Percentiles rank a stretch among this genome's conserved stretches.
These are phyloP conservation scores for Trametes versicolor DNA, from an alignment of 1,284 basidiomycete genomes.

Conservation along the genomic window DNA sequence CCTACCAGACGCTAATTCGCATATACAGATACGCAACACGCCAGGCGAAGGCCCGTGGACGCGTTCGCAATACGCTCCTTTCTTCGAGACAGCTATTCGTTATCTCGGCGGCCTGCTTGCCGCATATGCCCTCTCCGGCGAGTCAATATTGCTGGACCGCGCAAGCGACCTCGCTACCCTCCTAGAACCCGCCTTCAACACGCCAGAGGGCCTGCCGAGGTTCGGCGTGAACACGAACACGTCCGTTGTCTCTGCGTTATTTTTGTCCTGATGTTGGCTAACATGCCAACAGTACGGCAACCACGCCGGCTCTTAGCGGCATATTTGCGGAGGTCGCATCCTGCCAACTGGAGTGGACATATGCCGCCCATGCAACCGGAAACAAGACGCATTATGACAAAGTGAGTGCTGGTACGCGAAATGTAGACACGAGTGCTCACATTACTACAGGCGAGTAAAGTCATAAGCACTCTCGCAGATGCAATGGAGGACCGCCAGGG, in stretches of 20 bases:
- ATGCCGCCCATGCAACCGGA: slow-evolving; percentile 70
- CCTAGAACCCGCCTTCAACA: slow-evolving; percentile 63
- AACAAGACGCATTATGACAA: slow-evolving; percentile 58
- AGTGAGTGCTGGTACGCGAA: slow-evolving; percentile 43
- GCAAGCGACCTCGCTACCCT: slow-evolving; percentile 61
- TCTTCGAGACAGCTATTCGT: slow-evolving; percentile 82
- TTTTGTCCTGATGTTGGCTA: neutral
- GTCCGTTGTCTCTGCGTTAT: slow-evolving; percentile 39
- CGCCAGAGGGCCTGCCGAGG: slow-evolving; percentile 58
- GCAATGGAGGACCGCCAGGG: slow-evolving; percentile 54
- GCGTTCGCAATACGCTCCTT: slow-evolving; percentile 51
- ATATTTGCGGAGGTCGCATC: slow-evolving; percentile 58
- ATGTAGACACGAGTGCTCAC: neutral
- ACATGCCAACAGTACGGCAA: slow-evolving; percentile 7
- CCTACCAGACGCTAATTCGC: neutral
- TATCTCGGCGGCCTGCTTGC: slow-evolving; percentile 79
- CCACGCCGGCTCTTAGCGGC: slow-evolving; percentile 17
- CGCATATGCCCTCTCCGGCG: slow-evolving; percentile 73
- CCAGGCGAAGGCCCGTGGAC: neutral
- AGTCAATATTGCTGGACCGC: slow-evolving; percentile 57
- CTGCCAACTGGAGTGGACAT: slow-evolving; percentile 72
- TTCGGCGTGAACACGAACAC: slow-evolving; percentile 55
- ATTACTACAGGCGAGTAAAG: slow-evolving; percentile 28
- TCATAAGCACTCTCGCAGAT: slow-evolving; percentile 33
- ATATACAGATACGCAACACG: slow-evolving; percentile 9